These are phyloP conservation scores for Papiliotrema fonsecae DNA, from an alignment of 1,284 basidiomycete species.

Conservation along the genomic window DNA sequence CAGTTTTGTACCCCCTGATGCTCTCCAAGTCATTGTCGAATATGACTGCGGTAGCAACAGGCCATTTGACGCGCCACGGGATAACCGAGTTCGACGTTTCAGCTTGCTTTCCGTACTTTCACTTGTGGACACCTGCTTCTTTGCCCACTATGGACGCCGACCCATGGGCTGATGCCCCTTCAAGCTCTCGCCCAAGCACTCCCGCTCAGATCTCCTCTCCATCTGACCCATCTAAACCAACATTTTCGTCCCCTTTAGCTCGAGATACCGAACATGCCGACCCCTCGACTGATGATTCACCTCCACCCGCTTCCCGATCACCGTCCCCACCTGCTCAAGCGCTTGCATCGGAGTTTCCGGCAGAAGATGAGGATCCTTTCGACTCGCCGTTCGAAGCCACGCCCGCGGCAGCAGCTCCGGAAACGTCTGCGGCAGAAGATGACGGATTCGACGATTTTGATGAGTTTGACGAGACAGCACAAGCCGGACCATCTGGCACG, in stretches of 20 bases:
- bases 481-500: slow-evolving; percentile 4
- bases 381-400: not conserved
- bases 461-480: slow-evolving; percentile 48
- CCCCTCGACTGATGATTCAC: not conserved
- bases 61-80: too few relatives aligned
- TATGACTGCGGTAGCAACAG: too few relatives aligned
- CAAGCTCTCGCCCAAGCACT: slow-evolving; percentile 4
- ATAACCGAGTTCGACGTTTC: not conserved
- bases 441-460: slow-evolving; percentile 65
- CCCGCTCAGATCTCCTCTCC: not conserved
- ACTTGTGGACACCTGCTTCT: too few relatives aligned
- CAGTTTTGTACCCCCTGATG: too few relatives aligned
- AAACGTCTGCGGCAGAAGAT: not conserved
- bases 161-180: slow-evolving; percentile 33
- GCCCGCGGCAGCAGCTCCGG: not conserved
- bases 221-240: not conserved
- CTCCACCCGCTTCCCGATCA: not conserved
- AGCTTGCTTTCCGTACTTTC: too few relatives aligned
- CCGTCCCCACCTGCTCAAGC: not conserved
- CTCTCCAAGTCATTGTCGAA: too few relatives aligned
- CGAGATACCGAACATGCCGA: not conserved
- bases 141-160: slow-evolving; percentile 41
- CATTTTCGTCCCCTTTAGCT: not conserved
- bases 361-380: too few relatives aligned
- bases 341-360: too few relatives aligned